phyloP scores from a whole-genome alignment of 2,329 filamentous ascomycete species.

The Talaromyces piceae region DNA sequence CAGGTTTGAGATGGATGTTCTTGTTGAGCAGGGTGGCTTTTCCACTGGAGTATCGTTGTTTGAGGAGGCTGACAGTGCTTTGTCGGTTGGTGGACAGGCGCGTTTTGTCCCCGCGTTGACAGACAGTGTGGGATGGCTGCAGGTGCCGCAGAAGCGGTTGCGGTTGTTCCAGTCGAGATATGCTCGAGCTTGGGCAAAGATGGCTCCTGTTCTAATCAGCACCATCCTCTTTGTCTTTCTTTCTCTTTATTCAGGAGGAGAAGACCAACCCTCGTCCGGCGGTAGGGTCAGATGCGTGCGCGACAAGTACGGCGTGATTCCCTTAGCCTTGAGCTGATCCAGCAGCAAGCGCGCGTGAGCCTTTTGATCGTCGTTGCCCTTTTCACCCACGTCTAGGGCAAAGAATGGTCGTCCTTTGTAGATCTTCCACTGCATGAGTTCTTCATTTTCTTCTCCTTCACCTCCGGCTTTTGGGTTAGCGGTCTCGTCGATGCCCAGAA shows the following conservation, averaged over 20 bases:
- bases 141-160: constrained; percentile 86
- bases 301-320: constrained; percentile 59
- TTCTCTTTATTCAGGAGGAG: no score
- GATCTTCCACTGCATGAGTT: constrained; percentile 40
- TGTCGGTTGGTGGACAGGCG: constrained; percentile 37
- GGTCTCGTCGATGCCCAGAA: constrained; percentile 71
- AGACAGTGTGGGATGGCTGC: constrained; percentile 68
- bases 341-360: constrained; percentile 51
- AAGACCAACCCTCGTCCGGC: constrained; percentile 49
- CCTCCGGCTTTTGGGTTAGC: constrained; percentile 27
- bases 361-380: constrained; percentile 53
- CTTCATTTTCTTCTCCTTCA: no score
- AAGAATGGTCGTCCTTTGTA: constrained; percentile 81
- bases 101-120: constrained; percentile 40
- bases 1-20: constrained; percentile 81
- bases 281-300: constrained; percentile 55
- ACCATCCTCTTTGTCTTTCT: no score
- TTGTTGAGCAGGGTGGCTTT: constrained; percentile 68
- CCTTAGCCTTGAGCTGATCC: constrained; percentile 51
- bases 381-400: constrained; percentile 78
- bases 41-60: constrained; percentile 25
- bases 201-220: no score
- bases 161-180: constrained; percentile 90
- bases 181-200: constrained; percentile 82
- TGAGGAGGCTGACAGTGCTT: constrained; percentile 21